Conservation (phyloP, 352 stramenopile species). For the Pilasporangium apinafurcum region DNA sequence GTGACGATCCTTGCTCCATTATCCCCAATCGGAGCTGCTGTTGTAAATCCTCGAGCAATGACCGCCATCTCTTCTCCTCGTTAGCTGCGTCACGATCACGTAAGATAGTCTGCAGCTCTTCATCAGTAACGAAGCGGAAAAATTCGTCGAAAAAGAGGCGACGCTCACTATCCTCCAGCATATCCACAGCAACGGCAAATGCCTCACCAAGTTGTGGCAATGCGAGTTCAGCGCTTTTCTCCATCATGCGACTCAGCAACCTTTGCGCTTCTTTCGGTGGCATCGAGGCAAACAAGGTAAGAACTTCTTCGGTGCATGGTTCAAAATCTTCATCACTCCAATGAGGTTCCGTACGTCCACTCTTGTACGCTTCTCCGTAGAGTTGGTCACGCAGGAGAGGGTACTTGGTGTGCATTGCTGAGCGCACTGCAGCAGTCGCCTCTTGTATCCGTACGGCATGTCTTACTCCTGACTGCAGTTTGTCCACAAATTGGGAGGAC, state of each 20-base stretch:
- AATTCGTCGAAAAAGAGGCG: slow-evolving; percentile 49
- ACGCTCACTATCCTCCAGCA: slow-evolving; percentile 32
- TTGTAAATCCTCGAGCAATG: slow-evolving; percentile 43
- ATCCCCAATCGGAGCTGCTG: slow-evolving; percentile 17
- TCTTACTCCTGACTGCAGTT: slow-evolving; percentile 10
- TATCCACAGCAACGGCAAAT: slow-evolving; percentile 33
- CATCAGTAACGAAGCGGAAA: slow-evolving; percentile 36
- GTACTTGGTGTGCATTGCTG: slow-evolving; percentile 3
- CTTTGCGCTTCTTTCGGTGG: slow-evolving; percentile 22
- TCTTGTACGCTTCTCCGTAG: slow-evolving; percentile 7
- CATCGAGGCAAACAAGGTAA: slow-evolving; percentile 36
- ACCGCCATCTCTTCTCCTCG: slow-evolving; percentile 45
- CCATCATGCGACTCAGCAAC: slow-evolving; percentile 29
- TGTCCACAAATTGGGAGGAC: slow-evolving; percentile 11
- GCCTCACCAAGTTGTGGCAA: slow-evolving; percentile 29
- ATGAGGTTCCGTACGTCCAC: slow-evolving; percentile 15
- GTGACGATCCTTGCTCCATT: too few relatives aligned
- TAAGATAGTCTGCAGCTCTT: slow-evolving; percentile 49
- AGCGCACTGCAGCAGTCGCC: neutral
- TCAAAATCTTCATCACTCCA: slow-evolving; percentile 35
- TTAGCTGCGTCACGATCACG: slow-evolving; percentile 45
- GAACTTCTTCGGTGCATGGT: slow-evolving; percentile 31
- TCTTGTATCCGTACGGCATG: neutral
- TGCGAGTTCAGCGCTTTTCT: slow-evolving; percentile 26
- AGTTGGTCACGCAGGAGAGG: slow-evolving; percentile 18